Evolutionary conservation across 2,329 filamentous ascomycete genomes (phyloP).

Genomic region (Verticillium nubilum): DNA sequence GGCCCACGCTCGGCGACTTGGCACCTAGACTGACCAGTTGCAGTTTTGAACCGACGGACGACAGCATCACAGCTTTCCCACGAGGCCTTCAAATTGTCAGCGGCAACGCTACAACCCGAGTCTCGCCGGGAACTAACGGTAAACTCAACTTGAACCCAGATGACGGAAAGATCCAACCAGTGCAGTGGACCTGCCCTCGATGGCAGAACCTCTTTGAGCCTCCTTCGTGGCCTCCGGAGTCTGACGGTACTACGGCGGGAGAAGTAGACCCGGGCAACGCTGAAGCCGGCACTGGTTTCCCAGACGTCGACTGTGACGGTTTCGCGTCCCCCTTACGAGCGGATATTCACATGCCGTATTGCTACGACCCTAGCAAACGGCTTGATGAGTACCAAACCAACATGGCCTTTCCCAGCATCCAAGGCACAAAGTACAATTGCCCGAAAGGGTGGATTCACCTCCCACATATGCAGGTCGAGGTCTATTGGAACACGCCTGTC

Average conservation of each 20-base stretch:
- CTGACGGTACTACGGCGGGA: conserved; percentile 49
- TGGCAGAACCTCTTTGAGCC: conserved; percentile 36
- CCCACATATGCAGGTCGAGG: conserved; percentile 53
- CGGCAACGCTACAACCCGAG: conserved; percentile 55
- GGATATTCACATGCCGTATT: conserved; percentile 68
- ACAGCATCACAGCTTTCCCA: conserved; percentile 66
- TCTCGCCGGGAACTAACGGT: conserved; percentile 47
- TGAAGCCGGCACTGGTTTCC: conserved; percentile 60
- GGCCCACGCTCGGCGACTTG: background rate
- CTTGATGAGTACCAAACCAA: conserved; percentile 57
- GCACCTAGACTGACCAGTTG: conserved; percentile 4
- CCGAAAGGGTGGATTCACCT: conserved; percentile 47
- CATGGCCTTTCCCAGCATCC: conserved; percentile 53
- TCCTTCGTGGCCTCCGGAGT: conserved; percentile 48
- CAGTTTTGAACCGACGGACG: conserved; percentile 56
- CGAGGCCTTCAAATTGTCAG: conserved; percentile 65
- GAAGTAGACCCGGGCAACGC: conserved; percentile 48
- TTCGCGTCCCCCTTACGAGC: conserved; percentile 55
- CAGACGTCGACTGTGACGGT: conserved; percentile 62
- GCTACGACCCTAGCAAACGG: conserved; percentile 61
- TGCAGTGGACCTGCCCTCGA: conserved; percentile 58
- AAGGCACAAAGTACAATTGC: conserved; percentile 38
- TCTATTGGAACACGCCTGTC: conserved; percentile 53
- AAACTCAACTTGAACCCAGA: conserved; percentile 44
- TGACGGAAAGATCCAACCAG: conserved; percentile 44